Evolutionary conservation across 306 rosid species (phyloP).

Genomic region (Prunus kanzakura): DNA sequence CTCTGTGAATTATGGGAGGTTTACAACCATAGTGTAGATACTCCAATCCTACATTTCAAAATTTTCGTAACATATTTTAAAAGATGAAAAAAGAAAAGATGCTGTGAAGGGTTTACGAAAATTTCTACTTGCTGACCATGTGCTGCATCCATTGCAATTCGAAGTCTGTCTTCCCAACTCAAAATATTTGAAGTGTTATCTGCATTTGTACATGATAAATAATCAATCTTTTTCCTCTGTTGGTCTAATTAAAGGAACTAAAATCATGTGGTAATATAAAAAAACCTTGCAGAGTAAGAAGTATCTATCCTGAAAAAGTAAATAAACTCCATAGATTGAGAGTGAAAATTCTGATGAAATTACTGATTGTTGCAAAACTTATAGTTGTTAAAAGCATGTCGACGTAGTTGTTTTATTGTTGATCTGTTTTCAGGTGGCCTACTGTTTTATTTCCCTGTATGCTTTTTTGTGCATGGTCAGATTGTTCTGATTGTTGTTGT

Average conservation of each 20-base stretch:
- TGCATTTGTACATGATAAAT: not conserved
- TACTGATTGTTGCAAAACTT: not conserved
- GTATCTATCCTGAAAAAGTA: not conserved
- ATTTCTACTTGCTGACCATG: constrained; percentile 37
- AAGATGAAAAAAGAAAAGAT: not conserved
- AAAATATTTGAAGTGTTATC: constrained; percentile 32
- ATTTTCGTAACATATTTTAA: not conserved
- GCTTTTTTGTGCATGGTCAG: not conserved
- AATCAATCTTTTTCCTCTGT: not conserved
- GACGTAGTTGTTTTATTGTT: not conserved
- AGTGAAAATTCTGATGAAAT: not conserved
- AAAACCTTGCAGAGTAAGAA: not conserved
- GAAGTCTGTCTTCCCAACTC: constrained; percentile 57
- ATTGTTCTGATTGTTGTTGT: not conserved
- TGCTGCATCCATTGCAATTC: constrained; percentile 57
- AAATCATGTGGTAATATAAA: not conserved
- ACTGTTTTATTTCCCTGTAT: not conserved
- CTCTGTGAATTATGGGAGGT: constrained; percentile 65
- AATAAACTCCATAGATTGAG: not conserved
- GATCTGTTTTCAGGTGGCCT: not conserved
- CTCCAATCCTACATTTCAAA: constrained; percentile 43
- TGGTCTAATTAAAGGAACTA: not conserved
- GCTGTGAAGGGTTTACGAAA: not conserved
- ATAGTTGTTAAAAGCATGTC: not conserved
- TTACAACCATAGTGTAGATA: constrained; percentile 52